Evolutionary conservation across 495 filamentous ascomycete genomes (phyloP).

Genomic region (Chaetomium fimeti): DNA sequence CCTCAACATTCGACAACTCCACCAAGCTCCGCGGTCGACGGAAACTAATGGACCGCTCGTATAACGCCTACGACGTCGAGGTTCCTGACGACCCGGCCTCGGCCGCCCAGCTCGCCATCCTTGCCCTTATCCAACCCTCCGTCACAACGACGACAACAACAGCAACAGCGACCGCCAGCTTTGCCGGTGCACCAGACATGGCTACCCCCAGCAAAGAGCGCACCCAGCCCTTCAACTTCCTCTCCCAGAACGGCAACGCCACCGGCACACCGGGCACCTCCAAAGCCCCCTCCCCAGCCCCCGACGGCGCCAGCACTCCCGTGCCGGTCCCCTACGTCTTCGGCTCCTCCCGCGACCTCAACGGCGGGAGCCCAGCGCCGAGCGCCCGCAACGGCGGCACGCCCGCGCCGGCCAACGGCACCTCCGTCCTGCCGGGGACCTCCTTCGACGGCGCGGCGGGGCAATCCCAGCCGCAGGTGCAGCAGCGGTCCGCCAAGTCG

Average conservation of each 20-base stretch:
- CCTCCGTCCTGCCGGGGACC: slow-evolving; percentile 17
- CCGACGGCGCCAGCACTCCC: slow-evolving; percentile 69
- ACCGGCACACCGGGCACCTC: slow-evolving; percentile 79
- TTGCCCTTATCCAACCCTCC: slow-evolving; percentile 65
- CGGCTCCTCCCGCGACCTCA: slow-evolving; percentile 44
- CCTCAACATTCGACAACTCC: slow-evolving; percentile 76
- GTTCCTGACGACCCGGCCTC: slow-evolving; percentile 86
- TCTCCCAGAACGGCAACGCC: slow-evolving; percentile 53
- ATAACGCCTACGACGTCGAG: slow-evolving; percentile 85
- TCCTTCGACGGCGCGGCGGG: slow-evolving; percentile 27
- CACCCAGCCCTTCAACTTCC: slow-evolving; percentile 53
- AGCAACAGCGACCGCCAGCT: slow-evolving; percentile 32
- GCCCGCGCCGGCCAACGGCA: slow-evolving; percentile 43
- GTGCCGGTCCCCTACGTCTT: slow-evolving; percentile 58
- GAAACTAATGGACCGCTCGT: slow-evolving; percentile 76
- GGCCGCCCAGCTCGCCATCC: slow-evolving; percentile 75
- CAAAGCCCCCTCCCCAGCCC: slow-evolving; percentile 79
- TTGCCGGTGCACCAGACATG: slow-evolving; percentile 39
- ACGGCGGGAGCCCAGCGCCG: slow-evolving; percentile 46
- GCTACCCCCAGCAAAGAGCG: slow-evolving; percentile 56
- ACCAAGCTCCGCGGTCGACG: slow-evolving; percentile 74
- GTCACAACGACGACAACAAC: slow-evolving; percentile 37
- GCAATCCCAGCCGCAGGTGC: slow-evolving; percentile 38
- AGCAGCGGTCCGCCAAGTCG: slow-evolving; percentile 49
- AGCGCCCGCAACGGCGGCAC: slow-evolving; percentile 48